Conservation (phyloP, 176 grass and related monocot species). For the Phoenix dactylifera region DNA sequence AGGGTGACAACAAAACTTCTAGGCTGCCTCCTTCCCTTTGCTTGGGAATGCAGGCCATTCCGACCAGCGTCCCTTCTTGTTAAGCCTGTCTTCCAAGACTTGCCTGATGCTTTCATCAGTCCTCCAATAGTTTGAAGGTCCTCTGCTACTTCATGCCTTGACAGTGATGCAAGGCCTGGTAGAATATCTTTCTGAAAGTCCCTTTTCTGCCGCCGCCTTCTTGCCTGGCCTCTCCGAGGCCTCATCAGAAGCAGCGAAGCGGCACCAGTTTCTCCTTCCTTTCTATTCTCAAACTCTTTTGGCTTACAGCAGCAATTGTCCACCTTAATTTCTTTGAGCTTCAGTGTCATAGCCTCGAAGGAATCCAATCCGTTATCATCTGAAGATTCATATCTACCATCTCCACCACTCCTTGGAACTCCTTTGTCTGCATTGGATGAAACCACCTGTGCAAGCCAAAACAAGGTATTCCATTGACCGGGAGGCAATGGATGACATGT, state of each 20-base stretch:
- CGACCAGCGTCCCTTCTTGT: constrained; percentile 21
- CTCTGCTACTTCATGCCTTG: constrained; percentile 73
- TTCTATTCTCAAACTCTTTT: constrained; percentile 15
- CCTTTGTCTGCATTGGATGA: constrained; percentile 22
- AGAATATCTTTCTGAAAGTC: constrained; percentile 91
- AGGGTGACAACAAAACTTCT: constrained; percentile 20
- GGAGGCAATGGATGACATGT: background rate
- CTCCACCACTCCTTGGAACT: constrained; percentile 6
- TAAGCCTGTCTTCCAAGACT: constrained; percentile 37
- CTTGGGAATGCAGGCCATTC: constrained; percentile 12
- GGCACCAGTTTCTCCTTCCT: constrained; percentile 36
- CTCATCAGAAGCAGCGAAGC: constrained; percentile 39
- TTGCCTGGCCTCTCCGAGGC: constrained; percentile 53
- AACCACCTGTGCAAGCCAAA: constrained; percentile 60
- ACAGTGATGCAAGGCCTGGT: constrained; percentile 58
- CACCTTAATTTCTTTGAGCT: constrained; percentile 60
- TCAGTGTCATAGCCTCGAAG: constrained; percentile 77
- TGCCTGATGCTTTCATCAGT: constrained; percentile 48
- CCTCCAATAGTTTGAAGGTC: constrained; percentile 71
- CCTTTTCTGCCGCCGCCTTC: constrained; percentile 55
- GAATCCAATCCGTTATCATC: constrained; percentile 46
- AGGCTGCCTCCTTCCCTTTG: constrained; percentile 35
- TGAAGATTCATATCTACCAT: constrained; percentile 10
- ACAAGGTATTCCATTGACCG: constrained; percentile 20
- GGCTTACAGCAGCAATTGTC: constrained; percentile 52